Evolutionary conservation across 805 yeast genomes (phyloP), one percentile per base, ranked within the genome.

Genomic region (Ascoidea rubescens): DNA sequence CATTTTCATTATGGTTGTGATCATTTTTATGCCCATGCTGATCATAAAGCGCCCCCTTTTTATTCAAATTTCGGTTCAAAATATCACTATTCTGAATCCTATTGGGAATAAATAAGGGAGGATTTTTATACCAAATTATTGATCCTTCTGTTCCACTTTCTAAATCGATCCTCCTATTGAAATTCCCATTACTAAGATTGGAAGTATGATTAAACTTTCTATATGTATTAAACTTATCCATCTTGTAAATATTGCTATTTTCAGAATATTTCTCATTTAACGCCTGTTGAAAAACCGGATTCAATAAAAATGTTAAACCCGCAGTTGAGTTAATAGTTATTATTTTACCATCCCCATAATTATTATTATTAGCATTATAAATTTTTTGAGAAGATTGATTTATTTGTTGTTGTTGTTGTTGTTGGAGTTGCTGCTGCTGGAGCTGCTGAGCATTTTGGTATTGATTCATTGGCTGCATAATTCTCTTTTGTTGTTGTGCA

Each of bases 91-190:
- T 37, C 45, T 50, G 54, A 14, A 52, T 50, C 16, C 48, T 47
- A 28, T 32, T 46, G 4, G 50, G 50, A 5, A 47, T 37, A 33
- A 43, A 33, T 6, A 52, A 2, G 10, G 54, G 54, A 17, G 54
- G 54, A 12, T 52, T 30, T 32, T 46, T 33, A 32, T 46, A 43
- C 54, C 54, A 52, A 3, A 48, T 31, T 10, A 50, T 44, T 8
- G 49, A 50, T 10, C 43, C 43, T 10, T 37, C 43, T 37, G 8
- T 4, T 37, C 14, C 43, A 8, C 43, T 14, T 37, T 37, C 43
- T 10, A 37, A 14, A 37, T 37, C 14, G 4, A 37, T 14, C 4
- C 43, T 37, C 4, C 14, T 37, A 37, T 37, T 37, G 14, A 37
- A 37, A 37, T 37, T 37, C 8, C 14, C 43, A 37, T 37, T 37